Evolutionary conservation across 2,329 filamentous ascomycete genomes (phyloP), one percentile per base, ranked within the genome.

Genomic region (Pseudogymnoascus sp.): DNA sequence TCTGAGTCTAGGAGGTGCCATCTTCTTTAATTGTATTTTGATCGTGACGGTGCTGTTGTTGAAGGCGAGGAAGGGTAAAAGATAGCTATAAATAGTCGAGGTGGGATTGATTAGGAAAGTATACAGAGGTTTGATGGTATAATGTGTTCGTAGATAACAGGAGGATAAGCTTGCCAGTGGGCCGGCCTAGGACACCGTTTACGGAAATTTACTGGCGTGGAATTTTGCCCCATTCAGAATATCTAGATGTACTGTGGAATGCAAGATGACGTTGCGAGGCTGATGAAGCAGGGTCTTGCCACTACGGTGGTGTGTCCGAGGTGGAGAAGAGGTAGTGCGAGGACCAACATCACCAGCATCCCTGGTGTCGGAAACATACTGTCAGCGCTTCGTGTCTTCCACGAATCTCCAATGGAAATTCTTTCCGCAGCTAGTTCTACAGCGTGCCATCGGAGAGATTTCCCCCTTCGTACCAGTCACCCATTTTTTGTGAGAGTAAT

Each of bases 1-100:
- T n/a, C n/a, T n/a, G n/a, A n/a, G n/a, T n/a, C n/a, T n/a, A 19
- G 19, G 19, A 19, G 1, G 82, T 33, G 8, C 16, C 38, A 39
- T 39, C 6, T 39, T n/a, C 11, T 39, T 39, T 1, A 39, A 39
- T 19, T 39, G 6, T 39, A 19, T 39, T 39, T 39, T 39, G 38
- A 19, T 39, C n/a, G 38, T 39, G 16, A 19, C 7, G 38, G n/a
- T 19, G 38, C 8, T 39, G 38, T 19, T 39, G n/a, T 39, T 19
- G n/a, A 19, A 39, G 16, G 38, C 8, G 38, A 39, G 38, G n/a
- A 39, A 39, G 16, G 6, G 38, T 19, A 19, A 39, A 39, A 19
- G 38, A 3, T n/a, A 39, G 16, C 6, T 39, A 19, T 19, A n/a
- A 39, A 19, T 39, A n/a, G 16, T 7, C 19, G 16, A 39, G 16